phyloP scores from a whole-genome alignment of 371 early-diverging fungal genomes.

The Saksenaea vasiformis region DNA sequence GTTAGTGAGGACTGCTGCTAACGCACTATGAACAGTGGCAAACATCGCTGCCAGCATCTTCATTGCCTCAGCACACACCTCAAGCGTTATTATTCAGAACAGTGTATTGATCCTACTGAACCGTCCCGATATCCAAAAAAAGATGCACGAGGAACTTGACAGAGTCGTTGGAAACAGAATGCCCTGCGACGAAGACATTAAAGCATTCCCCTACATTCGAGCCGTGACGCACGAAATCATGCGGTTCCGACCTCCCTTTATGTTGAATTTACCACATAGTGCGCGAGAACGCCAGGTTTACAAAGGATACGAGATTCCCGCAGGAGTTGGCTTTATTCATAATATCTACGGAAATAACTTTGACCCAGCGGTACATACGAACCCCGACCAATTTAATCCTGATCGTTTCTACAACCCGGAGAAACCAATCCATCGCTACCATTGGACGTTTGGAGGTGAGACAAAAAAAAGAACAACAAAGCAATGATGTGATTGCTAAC shows the following conservation, averaged over 20 bases:
- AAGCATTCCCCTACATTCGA: neutral
- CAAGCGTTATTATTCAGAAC: neutral
- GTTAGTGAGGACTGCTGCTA: no score
- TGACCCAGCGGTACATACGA: slow-evolving; percentile 13
- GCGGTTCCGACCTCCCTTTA: slow-evolving; percentile 2
- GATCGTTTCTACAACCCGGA: slow-evolving; percentile 26
- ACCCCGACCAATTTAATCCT: slow-evolving; percentile 27
- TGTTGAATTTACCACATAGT: slow-evolving; percentile 8
- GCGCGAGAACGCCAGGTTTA: slow-evolving; percentile 2
- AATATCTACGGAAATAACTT: neutral
- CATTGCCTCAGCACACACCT: neutral
- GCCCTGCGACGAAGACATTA: neutral
- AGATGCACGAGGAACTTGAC: neutral
- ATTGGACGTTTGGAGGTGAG: neutral
- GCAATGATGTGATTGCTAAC: neutral
- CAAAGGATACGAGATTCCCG: slow-evolving; percentile 8
- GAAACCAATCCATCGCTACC: slow-evolving; percentile 1
- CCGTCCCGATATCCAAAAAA: neutral
- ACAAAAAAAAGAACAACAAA: neutral
- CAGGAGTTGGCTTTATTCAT: neutral
- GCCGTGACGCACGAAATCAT: neutral
- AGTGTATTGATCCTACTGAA: neutral
- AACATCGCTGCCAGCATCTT: neutral
- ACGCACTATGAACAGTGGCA: neutral
- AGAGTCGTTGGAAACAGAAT: slow-evolving; percentile 5